Conservation (phyloP, 1,139 yeast species). For the Yamadazyma epiphylla region DNA sequence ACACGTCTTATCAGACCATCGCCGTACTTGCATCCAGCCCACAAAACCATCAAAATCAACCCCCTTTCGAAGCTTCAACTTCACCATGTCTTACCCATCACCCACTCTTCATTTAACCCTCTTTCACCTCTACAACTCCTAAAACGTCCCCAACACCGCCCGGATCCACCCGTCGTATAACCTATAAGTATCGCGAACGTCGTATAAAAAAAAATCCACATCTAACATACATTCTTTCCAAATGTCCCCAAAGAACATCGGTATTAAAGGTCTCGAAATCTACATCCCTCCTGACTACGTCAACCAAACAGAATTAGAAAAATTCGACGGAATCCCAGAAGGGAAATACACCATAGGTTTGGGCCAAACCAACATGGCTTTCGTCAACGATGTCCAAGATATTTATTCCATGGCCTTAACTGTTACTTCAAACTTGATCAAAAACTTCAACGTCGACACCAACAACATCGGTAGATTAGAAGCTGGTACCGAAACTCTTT, state of each 20-base stretch:
- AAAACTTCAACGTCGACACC: constrained; percentile 80
- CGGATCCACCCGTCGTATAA: no score
- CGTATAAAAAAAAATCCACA: no score
- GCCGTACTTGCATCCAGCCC: no score
- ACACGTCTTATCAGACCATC: no score
- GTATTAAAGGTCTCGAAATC: constrained; percentile 93
- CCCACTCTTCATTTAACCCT: no score
- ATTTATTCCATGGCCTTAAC: constrained; percentile 90
- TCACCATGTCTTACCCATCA: no score
- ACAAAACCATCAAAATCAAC: no score
- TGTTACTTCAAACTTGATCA: constrained; percentile 69
- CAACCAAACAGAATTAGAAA: constrained; percentile 84
- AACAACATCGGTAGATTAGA: constrained; percentile 87
- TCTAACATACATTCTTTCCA: no score
- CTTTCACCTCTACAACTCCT: no score
- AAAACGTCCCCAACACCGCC: no score
- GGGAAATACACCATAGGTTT: constrained; percentile 98
- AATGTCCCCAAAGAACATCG: constrained; percentile 54
- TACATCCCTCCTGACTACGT: constrained; percentile 85
- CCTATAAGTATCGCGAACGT: no score
- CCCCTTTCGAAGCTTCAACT: no score
- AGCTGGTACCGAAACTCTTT: constrained; percentile 96
- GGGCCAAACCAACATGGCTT: constrained; percentile 98
- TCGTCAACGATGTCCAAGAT: constrained; percentile 96
- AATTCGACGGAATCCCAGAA: constrained; percentile 77